These are phyloP conservation scores for Panicum virgatum DNA, from an alignment of 202 grass and related monocot genomes.

Conservation along the genomic window DNA sequence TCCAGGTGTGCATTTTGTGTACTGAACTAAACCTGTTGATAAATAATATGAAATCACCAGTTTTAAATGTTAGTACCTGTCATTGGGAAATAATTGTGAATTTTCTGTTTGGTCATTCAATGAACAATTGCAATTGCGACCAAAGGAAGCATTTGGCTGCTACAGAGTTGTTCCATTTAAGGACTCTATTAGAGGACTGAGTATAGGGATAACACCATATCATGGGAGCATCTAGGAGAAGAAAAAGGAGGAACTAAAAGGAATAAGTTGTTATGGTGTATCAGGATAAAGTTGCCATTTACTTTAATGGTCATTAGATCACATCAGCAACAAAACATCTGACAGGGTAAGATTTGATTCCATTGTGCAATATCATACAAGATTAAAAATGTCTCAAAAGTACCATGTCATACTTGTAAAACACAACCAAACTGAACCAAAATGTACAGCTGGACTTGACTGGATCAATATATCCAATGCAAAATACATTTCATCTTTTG, in stretches of 20 bases:
- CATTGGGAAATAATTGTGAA: neutral
- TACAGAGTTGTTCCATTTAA: neutral
- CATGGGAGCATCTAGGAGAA: neutral
- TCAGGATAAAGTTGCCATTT: neutral
- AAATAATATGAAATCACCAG: neutral
- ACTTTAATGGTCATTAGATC: neutral
- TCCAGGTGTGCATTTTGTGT: conserved; percentile 46
- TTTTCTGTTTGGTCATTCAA: neutral
- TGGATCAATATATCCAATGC: neutral
- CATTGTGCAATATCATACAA: neutral
- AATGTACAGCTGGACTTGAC: neutral
- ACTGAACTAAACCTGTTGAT: conserved; percentile 27
- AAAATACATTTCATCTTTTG: conserved; percentile 3
- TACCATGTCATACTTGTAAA: neutral
- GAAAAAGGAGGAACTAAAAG: neutral
- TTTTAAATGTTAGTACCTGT: conserved; percentile 12
- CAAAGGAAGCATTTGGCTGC: neutral
- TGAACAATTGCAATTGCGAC: neutral
- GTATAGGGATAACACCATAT: neutral
- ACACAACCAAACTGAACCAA: neutral
- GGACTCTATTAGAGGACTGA: neutral
- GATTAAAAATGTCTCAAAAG: too few relatives aligned
- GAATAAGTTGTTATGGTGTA: neutral
- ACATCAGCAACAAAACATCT: neutral
- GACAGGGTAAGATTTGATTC: neutral